Base-by-base conservation (phyloP, 495 filamentous ascomycete species). In the Penicillium arizonense region DNA sequence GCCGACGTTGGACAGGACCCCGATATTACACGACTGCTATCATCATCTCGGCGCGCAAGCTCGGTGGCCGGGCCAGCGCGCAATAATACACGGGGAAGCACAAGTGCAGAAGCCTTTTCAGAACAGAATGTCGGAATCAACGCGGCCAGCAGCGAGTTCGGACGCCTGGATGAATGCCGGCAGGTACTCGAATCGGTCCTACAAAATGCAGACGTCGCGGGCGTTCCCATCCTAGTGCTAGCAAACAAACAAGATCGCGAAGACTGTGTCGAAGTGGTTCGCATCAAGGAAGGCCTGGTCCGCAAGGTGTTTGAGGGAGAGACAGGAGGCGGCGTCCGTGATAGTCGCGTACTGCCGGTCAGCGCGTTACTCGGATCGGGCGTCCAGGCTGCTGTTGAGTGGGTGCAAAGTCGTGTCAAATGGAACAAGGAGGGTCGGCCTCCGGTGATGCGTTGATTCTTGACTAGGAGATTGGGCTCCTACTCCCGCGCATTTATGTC, bases 201-300 rank as follows among this genome's bases (percentile, higher is more conserved):
- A 59, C 84, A 90, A 70, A 81, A 88, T 70, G 78, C 85, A 28
- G 90, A 94, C 61, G 89, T 93, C 12, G 88, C 88, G 44, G 91
- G 92, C 4, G 90, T 98, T 48, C 94, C 94, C 23, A 78, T 98
- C 57, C 74, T 98, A 35, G 90, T 98, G 40, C 71, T 98, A 55
- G 94, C 94, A 36, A 98, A 98, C 66, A 98, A 98, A 68, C 94
- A 98, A 70, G 94, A 98, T 69, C 77, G 93, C 3, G 94, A 98
- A 65, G 95, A 97, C 68, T 96, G 93, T 59, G 88, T 97, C 40
- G 95, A 98, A 77, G 95, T 97, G 3, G 91, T 97, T 30, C 77
- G 90, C 50, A 94, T 97, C 64, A 98, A 98, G 76, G 94, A 98
- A 68, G 93, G 94, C 0, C 76, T 98, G 16, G 90, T 96, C 39